Evolutionary conservation across 257 asterid genomes (phyloP).

Genomic region (Nicotiana knightiana): DNA sequence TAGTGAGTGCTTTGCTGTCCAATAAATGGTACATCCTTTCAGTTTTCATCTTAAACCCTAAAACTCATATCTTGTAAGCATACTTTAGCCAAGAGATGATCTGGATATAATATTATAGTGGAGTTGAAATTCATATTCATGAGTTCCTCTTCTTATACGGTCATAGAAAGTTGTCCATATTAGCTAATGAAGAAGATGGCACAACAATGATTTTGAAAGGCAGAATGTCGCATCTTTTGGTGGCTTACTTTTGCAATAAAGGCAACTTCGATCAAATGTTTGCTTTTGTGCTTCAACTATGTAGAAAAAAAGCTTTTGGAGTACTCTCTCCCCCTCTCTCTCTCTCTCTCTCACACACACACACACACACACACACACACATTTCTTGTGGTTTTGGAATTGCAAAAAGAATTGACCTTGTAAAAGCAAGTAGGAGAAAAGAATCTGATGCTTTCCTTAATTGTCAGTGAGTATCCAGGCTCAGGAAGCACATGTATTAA

Average conservation of each 20-base stretch:
- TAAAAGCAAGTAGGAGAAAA: neutral
- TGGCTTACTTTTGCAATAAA: neutral
- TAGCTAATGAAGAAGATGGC: neutral
- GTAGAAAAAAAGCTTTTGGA: neutral
- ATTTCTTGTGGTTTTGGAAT: neutral
- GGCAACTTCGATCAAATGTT: neutral
- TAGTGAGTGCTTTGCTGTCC: neutral
- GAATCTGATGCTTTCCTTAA: conserved; percentile 7
- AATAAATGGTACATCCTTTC: conserved; percentile 4
- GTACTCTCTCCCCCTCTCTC: neutral
- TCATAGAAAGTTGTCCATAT: neutral
- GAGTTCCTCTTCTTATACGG: conserved; percentile 1
- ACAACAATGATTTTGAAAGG: neutral
- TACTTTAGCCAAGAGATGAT: neutral
- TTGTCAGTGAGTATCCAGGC: neutral
- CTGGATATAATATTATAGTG: neutral
- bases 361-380: too few relatives aligned
- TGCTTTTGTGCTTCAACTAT: neutral
- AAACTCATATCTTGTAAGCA: neutral
- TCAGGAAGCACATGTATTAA: neutral
- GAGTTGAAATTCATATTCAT: conserved; percentile 5
- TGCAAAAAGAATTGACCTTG: neutral
- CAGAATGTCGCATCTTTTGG: neutral
- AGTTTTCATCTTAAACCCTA: neutral
- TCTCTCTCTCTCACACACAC: too few relatives aligned